phyloP scores from a whole-genome alignment of 768 basidiomycete species.

The Amylocystis lapponica region DNA sequence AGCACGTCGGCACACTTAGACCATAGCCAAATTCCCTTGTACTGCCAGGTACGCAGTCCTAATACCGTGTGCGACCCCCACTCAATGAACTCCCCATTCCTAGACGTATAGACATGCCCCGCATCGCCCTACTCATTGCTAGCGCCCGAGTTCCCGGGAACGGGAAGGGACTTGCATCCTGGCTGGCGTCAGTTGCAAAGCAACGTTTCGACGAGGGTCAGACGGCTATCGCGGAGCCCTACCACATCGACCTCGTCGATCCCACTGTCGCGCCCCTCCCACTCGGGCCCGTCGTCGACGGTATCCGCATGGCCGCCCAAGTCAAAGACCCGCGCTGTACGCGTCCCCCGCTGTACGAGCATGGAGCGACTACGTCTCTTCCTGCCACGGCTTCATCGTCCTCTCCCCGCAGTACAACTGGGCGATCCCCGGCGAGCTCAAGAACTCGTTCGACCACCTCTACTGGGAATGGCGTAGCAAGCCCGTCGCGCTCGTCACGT shows the following conservation, averaged over 20 bases:
- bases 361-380: slow-evolving; percentile 26
- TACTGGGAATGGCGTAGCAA: slow-evolving; percentile 33
- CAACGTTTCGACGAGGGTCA: slow-evolving; percentile 12
- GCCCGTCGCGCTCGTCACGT: slow-evolving; percentile 29
- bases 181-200: slow-evolving; percentile 15
- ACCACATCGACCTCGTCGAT: slow-evolving; percentile 19
- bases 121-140: slow-evolving; percentile 19
- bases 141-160: slow-evolving; percentile 20
- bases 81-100: no score
- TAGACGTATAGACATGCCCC: slow-evolving; percentile 10
- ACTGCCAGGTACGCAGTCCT: no score
- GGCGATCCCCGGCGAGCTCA: slow-evolving; percentile 32
- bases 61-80: no score
- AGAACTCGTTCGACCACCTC: slow-evolving; percentile 35
- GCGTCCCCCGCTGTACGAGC: slow-evolving; percentile 21
- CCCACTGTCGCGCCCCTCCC: slow-evolving; percentile 22
- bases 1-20: no score
- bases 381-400: slow-evolving; percentile 29
- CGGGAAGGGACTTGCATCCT: slow-evolving; percentile 17
- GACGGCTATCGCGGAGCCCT: not conserved
- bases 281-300: slow-evolving; percentile 23
- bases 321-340: slow-evolving; percentile 23
- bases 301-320: slow-evolving; percentile 21
- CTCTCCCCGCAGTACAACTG: slow-evolving; percentile 38
- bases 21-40: no score